Base-by-base conservation (phyloP, 176 grass and related monocot genomes). In the Thinopyrum elongatum region DNA sequence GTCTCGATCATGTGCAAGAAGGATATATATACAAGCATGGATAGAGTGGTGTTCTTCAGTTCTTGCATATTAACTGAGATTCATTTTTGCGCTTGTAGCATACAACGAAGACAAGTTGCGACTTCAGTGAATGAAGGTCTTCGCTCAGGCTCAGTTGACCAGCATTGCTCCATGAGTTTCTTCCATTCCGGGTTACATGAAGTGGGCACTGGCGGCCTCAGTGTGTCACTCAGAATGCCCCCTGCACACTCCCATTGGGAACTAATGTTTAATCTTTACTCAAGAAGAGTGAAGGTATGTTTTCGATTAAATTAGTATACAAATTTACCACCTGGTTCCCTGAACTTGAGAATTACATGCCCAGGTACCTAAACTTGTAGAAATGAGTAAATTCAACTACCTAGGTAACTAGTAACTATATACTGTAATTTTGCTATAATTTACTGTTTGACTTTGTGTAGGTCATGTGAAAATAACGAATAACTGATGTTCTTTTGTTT, bases 131-230 rank as follows among this genome's bases (percentile, higher is more conserved):
- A 98, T 8, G 96, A 92, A 77, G 96, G 96, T 15, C 96, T 86
- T 70, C 84, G 76, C 28, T 83, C 86, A 23, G 91, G 90, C 78
- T 95, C 78, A 34, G 84, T 87, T 75, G 84, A 87, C 96, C 96
- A 98, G 60, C 96, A 95, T 39, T 92, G 83, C 79, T 98, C 96
- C 96, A 95, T 98, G 68, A 98, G 64, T 79, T 64, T 86, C 86
- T 82, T 92, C 96, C 93, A 98, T 69, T 89, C 83, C 15, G 65
- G 88, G 68, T 95, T 74, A 49, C 93, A 98, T 47, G 93, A 94
- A 79, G 16, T 72, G 75, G 95, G 91, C 86, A 98, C 91, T 2
- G 74, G 81, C 12, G 95, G 95, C 74, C 95, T 90, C 46, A 98
- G 59, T 33, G 93, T 98, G 81, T 94, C 94, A 53, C 80, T 95